Base-by-base conservation (phyloP, 1,284 basidiomycete species). In the Sutorius eximius region DNA sequence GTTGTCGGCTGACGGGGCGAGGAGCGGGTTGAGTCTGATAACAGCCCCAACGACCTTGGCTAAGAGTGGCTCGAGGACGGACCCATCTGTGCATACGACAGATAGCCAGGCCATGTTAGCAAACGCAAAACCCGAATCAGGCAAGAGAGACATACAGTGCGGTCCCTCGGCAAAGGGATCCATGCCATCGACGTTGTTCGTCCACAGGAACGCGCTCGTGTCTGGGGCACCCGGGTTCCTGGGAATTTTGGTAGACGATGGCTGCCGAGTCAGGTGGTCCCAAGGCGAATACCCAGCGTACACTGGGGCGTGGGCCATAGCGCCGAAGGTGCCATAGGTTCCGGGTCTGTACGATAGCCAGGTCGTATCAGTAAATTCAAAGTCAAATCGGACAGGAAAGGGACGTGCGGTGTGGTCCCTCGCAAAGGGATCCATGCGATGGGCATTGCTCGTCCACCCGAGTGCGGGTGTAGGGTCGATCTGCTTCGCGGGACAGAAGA, bases 61-160 rank as follows among this genome's bases (percentile, higher is more conserved):
- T 29, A 85, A 67, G 60, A 86, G 78, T 0, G 87, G 82, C n/a
- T 80, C 78, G 7, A 90, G 75, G 3, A 89, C 86, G 0, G 87
- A 85, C 0, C 86, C 87, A 62, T 90, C 88, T 90, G 45, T 22
- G 16, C 16, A 73, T 71, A 90, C 87, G n/a, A n/a, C n/a, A n/a
- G 16, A 42, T 16, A 8, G 16, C 36, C 38, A 30, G 13, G 4
- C 13, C n/a, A 15, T n/a, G 7, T 71, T 20, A 71, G 56, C 37
- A 32, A 46, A 41, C 24, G 8, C 12, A n/a, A 27, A 44, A 20
- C 16, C 10, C n/a, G 27, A 30, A 13, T 36, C 10, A 9, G 34
- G 30, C 18, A 29, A 18, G 29, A 38, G 20, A 38, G n/a, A 60
- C 71, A 22, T 59, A 69, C 68, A 69, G 46, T 72, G 66, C 1